A percentile compares a stretch with the other conserved stretches of the same genome.
Conservation (phyloP, 257 asterid genomes). For the Solanum commersonii region DNA sequence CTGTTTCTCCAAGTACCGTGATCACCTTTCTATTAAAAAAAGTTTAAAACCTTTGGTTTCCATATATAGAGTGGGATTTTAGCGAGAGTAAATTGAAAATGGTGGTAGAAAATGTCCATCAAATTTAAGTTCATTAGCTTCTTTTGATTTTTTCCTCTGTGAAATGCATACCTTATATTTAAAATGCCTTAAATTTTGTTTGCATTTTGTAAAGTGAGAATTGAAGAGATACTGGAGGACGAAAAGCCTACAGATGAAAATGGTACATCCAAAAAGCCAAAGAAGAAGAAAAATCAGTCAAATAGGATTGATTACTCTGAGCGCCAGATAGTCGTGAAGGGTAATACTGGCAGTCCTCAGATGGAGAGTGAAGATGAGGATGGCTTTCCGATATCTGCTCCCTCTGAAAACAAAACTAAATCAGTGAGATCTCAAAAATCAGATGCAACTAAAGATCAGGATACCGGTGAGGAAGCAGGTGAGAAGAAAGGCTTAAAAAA, state of each 20-base stretch:
- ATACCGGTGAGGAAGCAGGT: conserved; percentile 16
- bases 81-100: neutral
- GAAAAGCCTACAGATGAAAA: conserved; percentile 38
- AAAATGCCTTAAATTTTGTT: neutral
- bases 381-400: conserved; percentile 60
- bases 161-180: neutral
- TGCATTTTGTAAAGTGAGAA: conserved; percentile 42
- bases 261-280: conserved; percentile 27
- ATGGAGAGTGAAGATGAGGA: conserved; percentile 92
- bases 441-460: conserved; percentile 12
- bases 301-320: conserved; percentile 21
- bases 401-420: conserved; percentile 17
- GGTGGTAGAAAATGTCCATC: neutral
- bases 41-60: neutral
- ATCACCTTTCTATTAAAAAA: neutral
- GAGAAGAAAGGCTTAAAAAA: conserved; percentile 26
- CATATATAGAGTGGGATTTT: neutral
- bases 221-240: conserved; percentile 80
- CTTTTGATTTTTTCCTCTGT: neutral
- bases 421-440: conserved; percentile 9
- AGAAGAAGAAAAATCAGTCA: conserved; percentile 43
- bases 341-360: conserved; percentile 23
- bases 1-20: neutral
- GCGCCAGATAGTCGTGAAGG: conserved; percentile 35
- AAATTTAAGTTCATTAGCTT: neutral